Evolutionary conservation across 2,329 filamentous ascomycete species (phyloP).

Genomic region (Stagonosporopsis chrysanthemi): DNA sequence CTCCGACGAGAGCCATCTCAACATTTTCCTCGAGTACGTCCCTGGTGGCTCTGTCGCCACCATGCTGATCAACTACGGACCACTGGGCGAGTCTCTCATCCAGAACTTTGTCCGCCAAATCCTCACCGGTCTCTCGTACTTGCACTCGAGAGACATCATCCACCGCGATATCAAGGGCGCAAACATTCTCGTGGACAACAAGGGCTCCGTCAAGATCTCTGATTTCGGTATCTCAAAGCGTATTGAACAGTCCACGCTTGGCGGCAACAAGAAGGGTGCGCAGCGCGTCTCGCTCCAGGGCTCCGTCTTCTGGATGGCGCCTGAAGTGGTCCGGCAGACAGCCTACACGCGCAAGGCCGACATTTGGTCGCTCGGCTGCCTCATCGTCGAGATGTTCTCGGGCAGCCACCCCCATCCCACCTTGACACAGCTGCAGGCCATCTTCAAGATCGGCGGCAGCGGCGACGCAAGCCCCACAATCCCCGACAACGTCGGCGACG

Average conservation of each 20-base stretch:
- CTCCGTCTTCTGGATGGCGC: constrained; percentile 99
- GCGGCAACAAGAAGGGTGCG: constrained; percentile 41
- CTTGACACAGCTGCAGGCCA: constrained; percentile 95
- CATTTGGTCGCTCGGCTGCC: constrained; percentile 96
- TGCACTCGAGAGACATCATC: constrained; percentile 94
- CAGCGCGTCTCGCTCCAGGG: constrained; percentile 82
- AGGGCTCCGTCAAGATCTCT: constrained; percentile 98
- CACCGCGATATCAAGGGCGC: constrained; percentile 99
- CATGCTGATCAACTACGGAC: constrained; percentile 98
- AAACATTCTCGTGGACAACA: constrained; percentile 98
- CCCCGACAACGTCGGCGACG: constrained; percentile 83
- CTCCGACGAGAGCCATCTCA: constrained; percentile 87
- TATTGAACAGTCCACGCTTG: constrained; percentile 86
- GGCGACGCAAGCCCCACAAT: constrained; percentile 86
- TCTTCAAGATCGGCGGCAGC: constrained; percentile 93
- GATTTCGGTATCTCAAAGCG: constrained; percentile 99
- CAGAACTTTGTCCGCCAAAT: constrained; percentile 98
- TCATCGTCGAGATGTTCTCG: constrained; percentile 99
- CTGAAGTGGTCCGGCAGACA: constrained; percentile 97
- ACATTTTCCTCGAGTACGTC: constrained; percentile 99
- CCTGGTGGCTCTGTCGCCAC: constrained; percentile 96
- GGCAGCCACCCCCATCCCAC: constrained; percentile 95
- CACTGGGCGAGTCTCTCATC: constrained; percentile 89
- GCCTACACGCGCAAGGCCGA: constrained; percentile 98
- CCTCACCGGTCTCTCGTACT: constrained; percentile 86